Base-by-base conservation (phyloP, 2,329 filamentous ascomycete species). In the Thielaviopsis musarum region DNA sequence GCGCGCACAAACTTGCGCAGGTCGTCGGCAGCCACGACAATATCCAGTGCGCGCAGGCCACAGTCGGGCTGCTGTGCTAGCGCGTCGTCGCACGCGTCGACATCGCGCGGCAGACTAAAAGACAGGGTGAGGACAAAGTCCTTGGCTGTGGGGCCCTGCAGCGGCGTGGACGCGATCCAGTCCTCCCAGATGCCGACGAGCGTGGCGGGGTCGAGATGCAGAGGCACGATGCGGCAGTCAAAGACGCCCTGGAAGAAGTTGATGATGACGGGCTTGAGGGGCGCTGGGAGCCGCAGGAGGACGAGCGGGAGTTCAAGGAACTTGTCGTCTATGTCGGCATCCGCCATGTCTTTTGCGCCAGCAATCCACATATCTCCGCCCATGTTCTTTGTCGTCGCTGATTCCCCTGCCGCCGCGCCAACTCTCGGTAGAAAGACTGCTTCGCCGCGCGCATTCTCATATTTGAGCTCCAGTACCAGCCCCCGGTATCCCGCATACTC, bases 201-300 rank as follows among this genome's bases (percentile, higher is more conserved):
- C 1, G 75, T 78, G 52, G 71, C 71, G 6, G 77, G 79, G 5
- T 76, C 75, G 1, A 82, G 66, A 0, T 70, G 70, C 51, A 82
- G 67, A 3, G 75, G 69, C 58, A 71, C 75, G 52, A 81, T 73
- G 28, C 77, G 78, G 62, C 77, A 81, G 68, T 83, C 80, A 63
- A 82, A 82, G 0, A 74, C 74, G 51, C 68, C 72, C 3, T 73
- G 70, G 12, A 83, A 68, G 66, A 81, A 83, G 22, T 75, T 72
- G n/a, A 71, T 62, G 0, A 82, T 64, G 21, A 77, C 69, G 1
- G 69, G 61, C 63, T 78, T 79, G 0, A 82, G 69, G 1, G 77
- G 68, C 3, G 74, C 69, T 0, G 80, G 79, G 77, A 82, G 81
- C 24, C 78, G 73, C 30, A 81, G 67, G 0, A 83, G 68, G 2